Base-by-base conservation (phyloP, 352 stramenopile species). In the Phytopythium aichiense region DNA sequence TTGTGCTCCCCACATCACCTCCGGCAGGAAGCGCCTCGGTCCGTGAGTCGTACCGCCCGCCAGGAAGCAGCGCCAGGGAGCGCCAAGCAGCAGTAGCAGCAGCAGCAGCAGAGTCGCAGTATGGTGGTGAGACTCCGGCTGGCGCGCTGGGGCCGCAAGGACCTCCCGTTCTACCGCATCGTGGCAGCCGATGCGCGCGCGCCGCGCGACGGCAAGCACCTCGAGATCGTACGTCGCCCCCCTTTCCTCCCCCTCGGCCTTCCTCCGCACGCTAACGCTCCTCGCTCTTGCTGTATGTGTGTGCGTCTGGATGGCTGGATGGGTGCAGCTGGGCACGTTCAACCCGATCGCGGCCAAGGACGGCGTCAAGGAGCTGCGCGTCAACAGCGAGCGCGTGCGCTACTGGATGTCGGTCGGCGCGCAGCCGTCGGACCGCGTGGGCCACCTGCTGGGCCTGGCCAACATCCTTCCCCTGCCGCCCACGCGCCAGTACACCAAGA, bases 101-200 rank as follows among this genome's bases (percentile, higher is more conserved):
- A 23, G n/a, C 6, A 23, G n/a, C 42, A 25, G 18, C 42, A 8
- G n/a, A 43, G 38, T 1, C 1, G 37, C 40, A 78, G 56, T 30
- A 95, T 95, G 87, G 84, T 93, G 45, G 87, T 95, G 71, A 84
- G 87, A 85, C 76, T 95, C 67, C 84, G 87, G 59, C 68, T 95
- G 56, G 85, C 85, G 55, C 85, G 87, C 49, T 95, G 85, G 83
- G 87, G 87, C 55, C 84, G 87, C 64, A 94, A 92, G 71, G 84
- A 95, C 73, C 69, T 93, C 28, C 87, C 87, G 33, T 94, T 94
- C 84, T 95, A 95, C 74, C 85, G 87, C 52, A 95, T 95, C 65
- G 87, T 95, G 48, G 87, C 85, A 9, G 87, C 87, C 38, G 87
- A 95, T 43, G 83, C 87, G 28, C 84, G 87, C 43, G 84, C 83